Base-by-base conservation (phyloP, 2,329 filamentous ascomycete genomes). In the Fusarium nygamai region DNA sequence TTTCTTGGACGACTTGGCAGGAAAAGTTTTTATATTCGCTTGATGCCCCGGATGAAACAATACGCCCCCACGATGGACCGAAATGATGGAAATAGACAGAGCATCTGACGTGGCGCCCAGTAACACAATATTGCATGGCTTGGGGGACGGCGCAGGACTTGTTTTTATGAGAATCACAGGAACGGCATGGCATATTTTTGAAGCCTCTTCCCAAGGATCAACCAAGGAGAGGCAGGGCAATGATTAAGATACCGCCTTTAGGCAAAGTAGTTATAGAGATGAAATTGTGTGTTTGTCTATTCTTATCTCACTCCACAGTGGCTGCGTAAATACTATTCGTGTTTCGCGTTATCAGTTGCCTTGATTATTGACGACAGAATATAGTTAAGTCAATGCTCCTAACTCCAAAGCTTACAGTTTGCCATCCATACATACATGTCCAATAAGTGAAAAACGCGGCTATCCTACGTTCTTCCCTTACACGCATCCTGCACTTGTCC, bases 1-100 rank as follows among this genome's bases (percentile, higher is more conserved):
- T 71, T 61, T 67, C 46, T 67, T 59, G 64, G 64, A 61, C 41
- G 70, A 68, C 61, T 64, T 61, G 64, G 64, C 66, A 70, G 70
- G 43, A 72, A 71, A 71, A 72, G 54, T 69, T 66, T 64, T 63
- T 63, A 74, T 71, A 61, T 67, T 62, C 63, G 51, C 56, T 72
- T 74, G 66, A 75, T 76, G 72, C 67, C 70, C 65, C 62, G 69
- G 57, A 80, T 67, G 75, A 79, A 68, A 78, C 63, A 62, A 78
- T 56, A 68, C 60, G 69, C 60, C 64, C 63, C 48, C 44, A 66
- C 56, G 67, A 77, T 57, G 72, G 69, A 74, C 50, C 48, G 56
- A 63, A 58, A 78, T 64, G 76, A 76, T 46, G 75, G 75, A 72
- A 76, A 75, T 81, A 81, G 78, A 80, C 64, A 59, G 64, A 64